These are phyloP conservation scores for Lathyrus sativus DNA, from an alignment of 306 rosid species.

Conservation along the genomic window DNA sequence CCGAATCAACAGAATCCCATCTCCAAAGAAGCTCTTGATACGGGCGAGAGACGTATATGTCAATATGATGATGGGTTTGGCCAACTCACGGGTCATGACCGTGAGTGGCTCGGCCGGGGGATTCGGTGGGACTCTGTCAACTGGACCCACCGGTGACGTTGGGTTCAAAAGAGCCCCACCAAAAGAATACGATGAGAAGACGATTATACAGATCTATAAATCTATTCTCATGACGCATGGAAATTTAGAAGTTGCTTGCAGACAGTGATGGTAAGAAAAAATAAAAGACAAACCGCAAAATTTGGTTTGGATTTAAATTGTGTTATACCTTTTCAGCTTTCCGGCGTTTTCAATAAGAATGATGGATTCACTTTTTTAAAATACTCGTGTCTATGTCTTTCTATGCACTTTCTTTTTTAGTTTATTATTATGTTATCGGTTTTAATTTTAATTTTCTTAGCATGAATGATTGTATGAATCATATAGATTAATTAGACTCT, in stretches of 20 bases:
- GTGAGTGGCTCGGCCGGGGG: constrained; percentile 37
- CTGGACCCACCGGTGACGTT: neutral
- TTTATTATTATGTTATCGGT: neutral
- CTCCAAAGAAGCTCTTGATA: constrained; percentile 61
- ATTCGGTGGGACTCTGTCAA: constrained; percentile 37
- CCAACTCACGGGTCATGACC: constrained; percentile 56
- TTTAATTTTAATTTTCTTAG: neutral
- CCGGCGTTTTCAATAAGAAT: neutral
- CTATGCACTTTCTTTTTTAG: neutral
- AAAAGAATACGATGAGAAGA: constrained; percentile 85
- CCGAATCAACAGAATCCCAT: constrained; percentile 47
- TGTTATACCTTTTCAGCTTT: neutral
- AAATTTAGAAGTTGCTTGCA: constrained; percentile 24
- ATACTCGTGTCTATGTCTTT: neutral
- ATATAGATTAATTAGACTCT: neutral
- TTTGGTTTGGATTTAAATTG: constrained; percentile 5
- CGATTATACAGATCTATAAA: constrained; percentile 75
- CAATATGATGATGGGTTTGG: constrained; percentile 69
- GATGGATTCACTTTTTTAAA: neutral
- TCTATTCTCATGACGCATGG: constrained; percentile 58
- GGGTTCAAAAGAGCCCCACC: constrained; percentile 40
- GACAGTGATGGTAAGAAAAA: constrained; percentile 6
- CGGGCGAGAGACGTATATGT: constrained; percentile 88
- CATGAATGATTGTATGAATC: constrained; percentile 1
- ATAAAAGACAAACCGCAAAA: constrained; percentile 4